phyloP scores from a whole-genome alignment of 805 yeast genomes.

The Yarrowia sp. region DNA sequence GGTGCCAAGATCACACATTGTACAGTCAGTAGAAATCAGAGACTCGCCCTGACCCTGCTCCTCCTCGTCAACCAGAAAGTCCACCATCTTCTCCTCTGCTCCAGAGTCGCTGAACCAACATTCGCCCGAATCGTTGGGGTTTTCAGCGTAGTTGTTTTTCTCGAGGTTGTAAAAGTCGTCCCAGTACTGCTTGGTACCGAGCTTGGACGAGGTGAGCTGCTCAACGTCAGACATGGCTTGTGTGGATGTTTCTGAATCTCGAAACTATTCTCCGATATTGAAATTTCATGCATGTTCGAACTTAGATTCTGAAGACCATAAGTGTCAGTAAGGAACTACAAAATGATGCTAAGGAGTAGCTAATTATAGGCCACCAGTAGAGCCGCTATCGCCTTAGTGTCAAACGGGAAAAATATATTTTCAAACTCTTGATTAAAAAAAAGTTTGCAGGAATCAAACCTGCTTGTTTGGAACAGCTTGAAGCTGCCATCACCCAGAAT shows the following conservation, averaged over 20 bases:
- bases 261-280: background rate
- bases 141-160: slow-evolving; percentile 62
- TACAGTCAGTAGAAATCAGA: slow-evolving; percentile 29
- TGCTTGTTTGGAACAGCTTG: background rate
- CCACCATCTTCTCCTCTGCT: slow-evolving; percentile 82
- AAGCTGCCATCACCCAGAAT: slow-evolving; percentile 42
- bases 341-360: background rate
- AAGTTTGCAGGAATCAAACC: slow-evolving; percentile 1
- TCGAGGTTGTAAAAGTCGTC: slow-evolving; percentile 79
- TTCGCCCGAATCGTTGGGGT: slow-evolving; percentile 87
- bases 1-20: slow-evolving; percentile 81
- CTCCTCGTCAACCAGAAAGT: slow-evolving; percentile 55
- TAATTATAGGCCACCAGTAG: no score
- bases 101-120: slow-evolving; percentile 96
- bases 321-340: no score
- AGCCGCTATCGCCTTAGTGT: no score
- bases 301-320: background rate
- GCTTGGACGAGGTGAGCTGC: slow-evolving; percentile 11
- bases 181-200: slow-evolving; percentile 49
- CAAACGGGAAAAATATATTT: no score
- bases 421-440: background rate
- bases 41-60: slow-evolving; percentile 32
- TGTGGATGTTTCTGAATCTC: background rate
- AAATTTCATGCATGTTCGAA: slow-evolving; percentile 10
- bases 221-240: slow-evolving; percentile 24